Base-by-base conservation (phyloP, 179 eudicot genomes). In the Amaranthus tricolor region DNA sequence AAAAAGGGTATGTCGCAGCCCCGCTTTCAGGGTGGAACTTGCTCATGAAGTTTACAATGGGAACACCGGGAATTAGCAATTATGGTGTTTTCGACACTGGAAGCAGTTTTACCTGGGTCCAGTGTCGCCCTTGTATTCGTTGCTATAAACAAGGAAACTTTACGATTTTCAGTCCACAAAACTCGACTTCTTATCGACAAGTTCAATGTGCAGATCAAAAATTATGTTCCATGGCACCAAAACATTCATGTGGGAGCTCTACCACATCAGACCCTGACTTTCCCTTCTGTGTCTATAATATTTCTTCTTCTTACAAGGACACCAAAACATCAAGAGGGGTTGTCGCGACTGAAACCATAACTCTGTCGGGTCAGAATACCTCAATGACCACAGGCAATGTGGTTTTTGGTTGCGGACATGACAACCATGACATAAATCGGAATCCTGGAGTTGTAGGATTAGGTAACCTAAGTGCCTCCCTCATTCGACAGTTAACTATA, bases 31-130 rank as follows among this genome's bases (percentile, higher is more conserved):
- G 83, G 68, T 72, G 80, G 80, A 76, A 67, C 74, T 47, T 80
- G 77, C 80, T 76, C 16, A 76, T 80, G 83, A 72, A 61, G 62
- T 80, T 66, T 74, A 54, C 17, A 16, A 72, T 80, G 44, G 83
- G 83, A 10, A 80, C 80, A 9, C 83, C 83, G 6, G 71, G 74
- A 0, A 71, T 80, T 9, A 44, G 15, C 7, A 72, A 45, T 56
- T 68, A 80, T 20, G 83, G 83, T 13, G 45, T 80, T 24, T 80
- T 80, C 56, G 83, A 80, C 45, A 80, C 83, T 0, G 80, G 83
- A 47, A 76, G 77, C 24, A 76, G 74, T 62, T 80, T 80, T 68
- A 80, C 77, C 10, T 80, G 83, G 83, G 40, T 80, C 24, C 83
- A 80, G 21, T 80, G 83, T 43, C 80, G 53, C 54, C 83, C 83